These are phyloP conservation scores for Penicillium desertorum DNA, from an alignment of 495 filamentous ascomycete genomes.

Conservation along the genomic window DNA sequence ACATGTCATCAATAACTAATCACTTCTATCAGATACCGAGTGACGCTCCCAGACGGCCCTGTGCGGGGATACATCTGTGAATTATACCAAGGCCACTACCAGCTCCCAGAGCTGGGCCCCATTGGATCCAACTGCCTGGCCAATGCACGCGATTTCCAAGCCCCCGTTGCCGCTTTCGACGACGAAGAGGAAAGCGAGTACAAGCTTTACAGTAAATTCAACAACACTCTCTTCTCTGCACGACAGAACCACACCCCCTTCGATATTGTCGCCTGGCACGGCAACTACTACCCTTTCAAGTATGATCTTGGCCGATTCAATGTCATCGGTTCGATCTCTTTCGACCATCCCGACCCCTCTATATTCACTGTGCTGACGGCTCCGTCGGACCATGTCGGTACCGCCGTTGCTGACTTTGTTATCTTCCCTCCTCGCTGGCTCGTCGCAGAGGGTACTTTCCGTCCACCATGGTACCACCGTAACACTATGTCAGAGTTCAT, in stretches of 20 bases:
- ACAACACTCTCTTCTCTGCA: slow-evolving; percentile 72
- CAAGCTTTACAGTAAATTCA: slow-evolving; percentile 72
- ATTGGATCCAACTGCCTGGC: slow-evolving; percentile 87
- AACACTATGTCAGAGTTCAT: slow-evolving; percentile 73
- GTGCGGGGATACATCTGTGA: slow-evolving; percentile 85
- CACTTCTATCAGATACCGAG: slow-evolving; percentile 58
- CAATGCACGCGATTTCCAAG: slow-evolving; percentile 86
- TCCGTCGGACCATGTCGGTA: slow-evolving; percentile 68
- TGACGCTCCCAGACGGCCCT: slow-evolving; percentile 62
- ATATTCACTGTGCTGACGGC: slow-evolving; percentile 82
- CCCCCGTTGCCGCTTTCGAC: slow-evolving; percentile 73
- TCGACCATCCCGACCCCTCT: slow-evolving; percentile 79
- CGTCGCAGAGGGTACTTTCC: slow-evolving; percentile 74
- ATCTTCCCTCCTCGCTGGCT: slow-evolving; percentile 83
- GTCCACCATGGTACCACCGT: slow-evolving; percentile 80
- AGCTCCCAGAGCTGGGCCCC: slow-evolving; percentile 83
- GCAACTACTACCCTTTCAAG: slow-evolving; percentile 78
- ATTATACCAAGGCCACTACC: slow-evolving; percentile 80
- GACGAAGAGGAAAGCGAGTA: slow-evolving; percentile 56
- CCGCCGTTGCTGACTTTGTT: slow-evolving; percentile 78
- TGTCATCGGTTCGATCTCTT: slow-evolving; percentile 69
- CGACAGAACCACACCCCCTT: slow-evolving; percentile 74
- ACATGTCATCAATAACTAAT: neutral
- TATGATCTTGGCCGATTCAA: slow-evolving; percentile 83
- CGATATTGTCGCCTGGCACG: slow-evolving; percentile 82